Base-by-base conservation (phyloP, 2,329 filamentous ascomycete species). In the Penicillium olsonii region DNA sequence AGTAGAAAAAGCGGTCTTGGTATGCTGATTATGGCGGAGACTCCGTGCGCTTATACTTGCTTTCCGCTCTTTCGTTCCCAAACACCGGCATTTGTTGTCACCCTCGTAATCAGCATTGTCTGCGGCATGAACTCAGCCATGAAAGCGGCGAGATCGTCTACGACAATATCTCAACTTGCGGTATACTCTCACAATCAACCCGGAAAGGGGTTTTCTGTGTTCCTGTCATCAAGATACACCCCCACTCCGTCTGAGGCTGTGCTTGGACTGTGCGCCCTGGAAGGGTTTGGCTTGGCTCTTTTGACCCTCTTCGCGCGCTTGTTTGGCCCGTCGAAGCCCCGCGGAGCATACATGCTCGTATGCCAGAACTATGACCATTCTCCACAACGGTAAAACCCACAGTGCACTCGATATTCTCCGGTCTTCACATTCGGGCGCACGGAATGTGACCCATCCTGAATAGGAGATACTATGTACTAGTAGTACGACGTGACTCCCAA, bases 241-340 rank as follows among this genome's bases (percentile, higher is more conserved):
- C 29, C 47, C 27, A 34, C 42, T 39, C 20, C 9, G 20, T 22
- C n/a, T 27, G 47, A 27, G 47, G 47, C 47, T 50, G 42, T 50
- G 47, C 37, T n/a, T 45, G 46, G 46, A 48, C 46, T 39, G 46
- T 48, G 46, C 46, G 47, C 47, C 47, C 47, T 20, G 41, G 22
- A 24, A 27, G n/a, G 20, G 14, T 37, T 39, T 38, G 14, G 34
- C 46, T 49, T 49, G 46, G 46, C 41, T 34, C 29, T 44, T 11
- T 3, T 14, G 33, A 35, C 27, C 34, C 33, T 27, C 20, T 12
- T 37, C 19, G 17, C 26, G 41, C 35, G 47, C 42, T 45, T 49
- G 42, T 45, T 45, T 27, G 33, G 27, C 14, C n/a, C 35, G 12
- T 24, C 7, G 34, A 29, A n/a, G 17, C 5, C 17, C 33, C 26